Evolutionary conservation across 2,329 filamentous ascomycete genomes (phyloP), one percentile per base, ranked within the genome.

Genomic region (Sordariomycetes sp.): DNA sequence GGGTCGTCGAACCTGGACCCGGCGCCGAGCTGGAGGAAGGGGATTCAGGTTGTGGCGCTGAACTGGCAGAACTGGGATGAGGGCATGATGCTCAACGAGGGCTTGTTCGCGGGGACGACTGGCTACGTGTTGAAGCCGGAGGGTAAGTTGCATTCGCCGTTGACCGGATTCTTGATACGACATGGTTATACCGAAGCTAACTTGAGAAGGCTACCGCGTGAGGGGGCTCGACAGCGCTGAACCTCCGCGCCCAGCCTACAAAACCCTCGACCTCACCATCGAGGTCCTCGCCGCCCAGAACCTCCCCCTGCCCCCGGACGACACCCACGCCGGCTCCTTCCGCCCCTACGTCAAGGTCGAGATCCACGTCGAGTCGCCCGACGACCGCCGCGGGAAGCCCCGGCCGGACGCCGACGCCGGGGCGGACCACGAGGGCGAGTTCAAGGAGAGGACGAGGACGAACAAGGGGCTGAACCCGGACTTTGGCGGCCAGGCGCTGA

Each of bases 1-100:
- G 80, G 83, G 60, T 96, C 90, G 0, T 94, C 89, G 1, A 97
- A 97, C 67, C 77, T 95, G 14, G 90, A 96, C 64, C 91, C 93
- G 4, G 82, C 85, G 1, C 79, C 87, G 3, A 94, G 92, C 71
- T 97, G 92, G 92, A 81, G 90, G 35, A 86, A 89, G 62, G 92
- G 92, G 16, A 87, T 95, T 3, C 92, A 97, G 71, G 87, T 97
- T 64, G 90, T 95, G 1, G 92, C 92, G 0, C 76, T 97, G 61
- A 97, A 97, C 72, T 97, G 92, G 90, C 92, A 97, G 71, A 87
- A 86, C 61, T 86, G 88, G 70, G 91, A 97, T 66, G 87, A 90
- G 64, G 91, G 90, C 35, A 95, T 95, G 86, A 97, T 97, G 93
- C 80, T 96, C 16, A 97, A 97, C 67, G 86, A 94, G 67, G 92